Evolutionary conservation across 352 stramenopile species (phyloP).

Genomic region (Globisporangium solare): DNA sequence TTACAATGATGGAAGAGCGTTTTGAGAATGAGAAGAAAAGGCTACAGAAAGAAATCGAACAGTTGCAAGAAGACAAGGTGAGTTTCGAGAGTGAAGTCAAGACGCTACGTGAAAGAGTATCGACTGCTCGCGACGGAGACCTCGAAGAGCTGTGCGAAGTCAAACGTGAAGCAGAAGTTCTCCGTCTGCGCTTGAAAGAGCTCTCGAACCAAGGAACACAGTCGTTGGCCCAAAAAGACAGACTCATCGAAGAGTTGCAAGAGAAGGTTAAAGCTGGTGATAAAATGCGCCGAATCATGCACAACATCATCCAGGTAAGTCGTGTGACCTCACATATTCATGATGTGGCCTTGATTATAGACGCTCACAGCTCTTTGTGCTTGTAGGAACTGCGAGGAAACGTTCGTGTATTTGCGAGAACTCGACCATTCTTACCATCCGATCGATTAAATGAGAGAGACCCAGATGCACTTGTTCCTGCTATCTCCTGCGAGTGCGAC

Average conservation of each 20-base stretch:
- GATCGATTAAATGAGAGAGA: slow-evolving; percentile 48
- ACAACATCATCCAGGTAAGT: slow-evolving; percentile 94
- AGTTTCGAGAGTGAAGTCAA: slow-evolving; percentile 72
- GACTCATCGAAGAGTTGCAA: slow-evolving; percentile 59
- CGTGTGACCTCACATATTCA: neutral
- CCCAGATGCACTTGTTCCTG: slow-evolving; percentile 30
- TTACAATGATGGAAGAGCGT: slow-evolving; percentile 27
- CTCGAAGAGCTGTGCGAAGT: slow-evolving; percentile 67
- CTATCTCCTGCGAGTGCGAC: slow-evolving; percentile 69
- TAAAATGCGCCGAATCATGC: slow-evolving; percentile 90
- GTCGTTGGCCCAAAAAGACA: slow-evolving; percentile 71
- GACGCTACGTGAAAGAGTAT: slow-evolving; percentile 47
- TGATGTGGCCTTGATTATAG: neutral
- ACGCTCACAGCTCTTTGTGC: neutral
- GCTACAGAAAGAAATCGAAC: slow-evolving; percentile 45
- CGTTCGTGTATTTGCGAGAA: slow-evolving; percentile 96
- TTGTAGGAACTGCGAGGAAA: slow-evolving; percentile 97
- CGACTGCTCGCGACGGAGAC: slow-evolving; percentile 50
- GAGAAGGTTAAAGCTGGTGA: slow-evolving; percentile 75
- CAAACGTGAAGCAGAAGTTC: slow-evolving; percentile 65
- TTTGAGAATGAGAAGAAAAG: slow-evolving; percentile 33
- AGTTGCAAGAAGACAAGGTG: slow-evolving; percentile 66
- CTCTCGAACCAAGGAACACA: slow-evolving; percentile 51
- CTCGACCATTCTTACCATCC: slow-evolving; percentile 86
- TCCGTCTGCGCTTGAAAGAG: slow-evolving; percentile 64